Conservation (phyloP, 2,329 filamentous ascomycete species). For the Aspergillus bombycis region DNA sequence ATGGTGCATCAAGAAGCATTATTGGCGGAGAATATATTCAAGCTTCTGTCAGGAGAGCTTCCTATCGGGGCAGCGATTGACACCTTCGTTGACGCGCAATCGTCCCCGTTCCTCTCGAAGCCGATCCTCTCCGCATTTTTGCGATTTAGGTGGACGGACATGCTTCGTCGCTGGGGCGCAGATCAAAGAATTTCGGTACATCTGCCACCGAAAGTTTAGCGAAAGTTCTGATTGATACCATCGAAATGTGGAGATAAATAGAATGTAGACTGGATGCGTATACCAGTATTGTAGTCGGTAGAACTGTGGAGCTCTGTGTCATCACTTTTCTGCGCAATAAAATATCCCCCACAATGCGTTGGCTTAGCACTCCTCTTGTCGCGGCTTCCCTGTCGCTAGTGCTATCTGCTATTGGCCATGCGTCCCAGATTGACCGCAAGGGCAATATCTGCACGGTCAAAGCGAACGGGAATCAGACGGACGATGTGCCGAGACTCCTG, state of each 20-base stretch:
- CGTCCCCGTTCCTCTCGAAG: not conserved
- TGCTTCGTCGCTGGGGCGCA: not conserved
- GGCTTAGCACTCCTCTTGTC: not conserved
- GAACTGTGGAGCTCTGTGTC: not conserved
- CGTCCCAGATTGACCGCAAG: constrained; percentile 10
- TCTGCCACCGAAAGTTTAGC: not conserved
- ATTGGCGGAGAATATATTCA: constrained; percentile 22
- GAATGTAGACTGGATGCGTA: not conserved
- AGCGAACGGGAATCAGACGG: constrained; percentile 39
- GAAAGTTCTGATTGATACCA: not conserved
- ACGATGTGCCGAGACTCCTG: constrained; percentile 47
- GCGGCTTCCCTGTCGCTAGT: constrained; percentile 3
- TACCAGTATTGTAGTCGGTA: not conserved
- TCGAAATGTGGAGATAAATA: not conserved
- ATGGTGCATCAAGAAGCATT: not conserved
- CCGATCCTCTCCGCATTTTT: not conserved
- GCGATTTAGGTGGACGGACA: not conserved
- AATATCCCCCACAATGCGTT: not conserved
- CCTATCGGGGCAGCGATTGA: constrained; percentile 1
- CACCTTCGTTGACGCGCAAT: not conserved
- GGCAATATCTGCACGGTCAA: constrained; percentile 43
- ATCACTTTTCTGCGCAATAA: not conserved
- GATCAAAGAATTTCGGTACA: not conserved
- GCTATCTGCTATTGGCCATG: constrained; percentile 5
- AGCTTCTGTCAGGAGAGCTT: not conserved